Conservation (phyloP, 805 yeast species). For the Komagataella phaffii region DNA sequence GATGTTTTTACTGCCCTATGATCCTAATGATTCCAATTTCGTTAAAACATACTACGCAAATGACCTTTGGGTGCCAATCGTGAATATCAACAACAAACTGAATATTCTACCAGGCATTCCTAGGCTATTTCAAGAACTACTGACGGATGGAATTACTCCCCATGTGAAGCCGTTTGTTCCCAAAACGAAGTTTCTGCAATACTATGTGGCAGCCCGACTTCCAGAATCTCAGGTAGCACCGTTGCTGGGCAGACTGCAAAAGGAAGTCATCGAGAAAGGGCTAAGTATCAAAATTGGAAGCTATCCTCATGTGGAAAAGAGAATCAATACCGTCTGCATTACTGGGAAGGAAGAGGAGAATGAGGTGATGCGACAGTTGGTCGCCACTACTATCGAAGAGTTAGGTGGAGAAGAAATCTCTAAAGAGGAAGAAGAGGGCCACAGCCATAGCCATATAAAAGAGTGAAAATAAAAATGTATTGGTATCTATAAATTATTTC, state of each 20-base stretch:
- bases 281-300: conserved; percentile 60
- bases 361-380: conserved; percentile 28
- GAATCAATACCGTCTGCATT: conserved; percentile 59
- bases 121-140: conserved; percentile 44
- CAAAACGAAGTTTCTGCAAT: conserved; percentile 25
- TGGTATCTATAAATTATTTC: background rate
- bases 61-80: conserved; percentile 78
- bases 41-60: conserved; percentile 34
- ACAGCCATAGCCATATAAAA: conserved; percentile 2
- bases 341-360: conserved; percentile 37
- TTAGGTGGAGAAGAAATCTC: conserved; percentile 46
- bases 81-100: conserved; percentile 48
- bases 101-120: conserved; percentile 82
- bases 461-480: background rate
- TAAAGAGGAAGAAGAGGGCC: conserved; percentile 37
- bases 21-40: conserved; percentile 15
- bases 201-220: conserved; percentile 45
- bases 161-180: conserved; percentile 22
- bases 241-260: conserved; percentile 38
- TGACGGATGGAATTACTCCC: conserved; percentile 29
- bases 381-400: conserved; percentile 26
- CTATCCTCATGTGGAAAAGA: conserved; percentile 64
- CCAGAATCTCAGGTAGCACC: conserved; percentile 64
- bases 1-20: conserved; percentile 67
- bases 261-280: conserved; percentile 17